These are phyloP conservation scores for Huntiella bhutanensis DNA, from an alignment of 2,329 filamentous ascomycete species.

Conservation along the genomic window DNA sequence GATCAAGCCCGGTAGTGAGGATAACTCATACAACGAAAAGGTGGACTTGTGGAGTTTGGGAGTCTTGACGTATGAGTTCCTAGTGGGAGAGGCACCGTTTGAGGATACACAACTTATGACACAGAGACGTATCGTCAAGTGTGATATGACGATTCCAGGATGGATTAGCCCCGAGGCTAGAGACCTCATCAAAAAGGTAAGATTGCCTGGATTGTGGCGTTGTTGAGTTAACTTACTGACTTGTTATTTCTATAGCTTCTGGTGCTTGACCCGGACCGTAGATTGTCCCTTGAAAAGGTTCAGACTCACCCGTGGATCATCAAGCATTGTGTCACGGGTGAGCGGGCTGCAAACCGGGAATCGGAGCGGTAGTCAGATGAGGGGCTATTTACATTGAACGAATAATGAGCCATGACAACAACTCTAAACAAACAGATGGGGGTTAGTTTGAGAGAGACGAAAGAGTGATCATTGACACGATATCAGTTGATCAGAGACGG, in stretches of 20 bases:
- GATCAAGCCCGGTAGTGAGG: conserved; percentile 61
- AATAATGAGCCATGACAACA: too few species aligned
- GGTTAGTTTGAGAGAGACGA: background rate
- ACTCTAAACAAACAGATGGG: too few species aligned
- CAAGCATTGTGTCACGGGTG: conserved; percentile 69
- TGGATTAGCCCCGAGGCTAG: conserved; percentile 81
- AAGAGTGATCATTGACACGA: too few species aligned
- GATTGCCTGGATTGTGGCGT: conserved; percentile 13
- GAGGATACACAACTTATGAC: conserved; percentile 94
- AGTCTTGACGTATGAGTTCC: conserved; percentile 87
- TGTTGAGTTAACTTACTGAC: conserved; percentile 4
- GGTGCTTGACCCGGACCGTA: conserved; percentile 82
- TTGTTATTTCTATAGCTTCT: conserved; percentile 39
- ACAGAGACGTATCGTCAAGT: conserved; percentile 67
- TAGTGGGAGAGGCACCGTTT: conserved; percentile 90
- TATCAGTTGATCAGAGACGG: background rate
- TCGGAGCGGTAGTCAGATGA: background rate
- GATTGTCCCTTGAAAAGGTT: conserved; percentile 76
- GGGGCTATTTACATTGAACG: too few species aligned
- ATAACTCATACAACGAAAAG: conserved; percentile 87
- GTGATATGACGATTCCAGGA: conserved; percentile 79
- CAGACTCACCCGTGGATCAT: conserved; percentile 89
- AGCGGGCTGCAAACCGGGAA: conserved; percentile 32
- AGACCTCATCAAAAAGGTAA: conserved; percentile 79
- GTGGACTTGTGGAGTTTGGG: conserved; percentile 93